phyloP scores from a whole-genome alignment of 805 yeast species.

The Schwanniomyces polymorphus region DNA sequence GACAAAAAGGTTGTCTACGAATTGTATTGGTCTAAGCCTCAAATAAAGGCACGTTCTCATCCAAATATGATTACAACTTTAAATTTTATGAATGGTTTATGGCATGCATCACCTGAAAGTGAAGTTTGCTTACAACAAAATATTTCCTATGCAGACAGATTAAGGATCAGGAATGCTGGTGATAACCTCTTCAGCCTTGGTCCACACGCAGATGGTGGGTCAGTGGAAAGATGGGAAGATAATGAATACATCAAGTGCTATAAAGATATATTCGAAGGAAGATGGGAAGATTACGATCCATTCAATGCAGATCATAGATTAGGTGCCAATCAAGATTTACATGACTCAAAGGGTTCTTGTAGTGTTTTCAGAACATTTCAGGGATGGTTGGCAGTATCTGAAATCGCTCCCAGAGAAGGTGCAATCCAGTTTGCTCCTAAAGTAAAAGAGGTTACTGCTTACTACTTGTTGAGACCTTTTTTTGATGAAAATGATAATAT shows the following conservation, averaged over 20 bases:
- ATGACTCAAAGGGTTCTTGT: constrained; percentile 21
- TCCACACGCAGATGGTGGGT: constrained; percentile 43
- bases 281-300: constrained; percentile 46
- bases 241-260: constrained; percentile 34
- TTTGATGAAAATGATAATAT: constrained; percentile 29
- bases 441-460: constrained; percentile 37
- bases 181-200: constrained; percentile 25
- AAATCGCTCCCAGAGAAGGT: constrained; percentile 39
- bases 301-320: constrained; percentile 34
- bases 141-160: constrained; percentile 42
- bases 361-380: constrained; percentile 43
- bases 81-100: constrained; percentile 21
- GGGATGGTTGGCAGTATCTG: constrained; percentile 45
- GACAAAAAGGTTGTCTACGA: constrained; percentile 25
- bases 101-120: constrained; percentile 25
- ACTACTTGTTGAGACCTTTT: constrained; percentile 40
- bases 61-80: constrained; percentile 29
- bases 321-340: constrained; percentile 30
- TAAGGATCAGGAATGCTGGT: constrained; percentile 42
- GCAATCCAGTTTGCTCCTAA: constrained; percentile 37
- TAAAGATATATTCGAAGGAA: constrained; percentile 33
- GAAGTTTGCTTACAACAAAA: constrained; percentile 28
- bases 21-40: constrained; percentile 42
- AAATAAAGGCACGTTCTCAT: constrained; percentile 38
- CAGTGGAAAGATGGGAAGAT: constrained; percentile 49